Base-by-base conservation (phyloP, 225 moss, liverwort and hornwort species). In the Pseudoscleropodium purum region DNA sequence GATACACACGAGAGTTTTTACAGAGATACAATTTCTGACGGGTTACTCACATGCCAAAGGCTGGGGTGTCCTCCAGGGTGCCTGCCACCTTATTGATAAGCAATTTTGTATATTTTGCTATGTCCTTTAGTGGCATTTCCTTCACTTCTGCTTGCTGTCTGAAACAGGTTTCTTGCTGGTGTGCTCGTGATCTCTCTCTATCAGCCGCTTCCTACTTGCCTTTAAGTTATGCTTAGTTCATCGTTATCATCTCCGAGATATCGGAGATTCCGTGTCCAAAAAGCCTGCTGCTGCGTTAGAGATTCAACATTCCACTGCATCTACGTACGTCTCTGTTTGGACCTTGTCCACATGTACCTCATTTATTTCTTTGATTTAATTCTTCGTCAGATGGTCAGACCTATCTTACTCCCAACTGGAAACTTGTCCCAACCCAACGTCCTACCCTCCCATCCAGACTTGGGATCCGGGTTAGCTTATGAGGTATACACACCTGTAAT, bases 11-110 rank as follows among this genome's bases (percentile, higher is more conserved):
- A 89, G 84, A 81, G 73, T 51, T 83, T 60, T 66, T 86, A 86
- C 72, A 87, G 64, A 90, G 78, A 90, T 19, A 87, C 65, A 70
- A 39, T 88, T 83, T 90, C 88, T 88, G 83, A 90, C 37, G 87
- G 89, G 87, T 85, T 75, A 91, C 85, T 75, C 89, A 84, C 84
- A 87, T 89, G 91, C 91, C 92, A 79, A 89, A 92, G 91, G 89
- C 90, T 89, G 89, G 89, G 89, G 91, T 86, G 89, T 59, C 84
- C 86, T 76, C 87, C 89, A 76, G 82, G 82, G 88, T 88, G 88
- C 88, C 82, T 92, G 88, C 86, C 92, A 89, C 87, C 87, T 85
- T 89, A 87, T 84, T 89, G 65, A 91, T 88, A 84, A 88, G 88
- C 88, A 92, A 87, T 89, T 91, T 91, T 92, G 88, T 90, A 79